Evolutionary conservation across 2,329 filamentous ascomycete species (phyloP).

Genomic region (Paramyrothecium sp.): DNA sequence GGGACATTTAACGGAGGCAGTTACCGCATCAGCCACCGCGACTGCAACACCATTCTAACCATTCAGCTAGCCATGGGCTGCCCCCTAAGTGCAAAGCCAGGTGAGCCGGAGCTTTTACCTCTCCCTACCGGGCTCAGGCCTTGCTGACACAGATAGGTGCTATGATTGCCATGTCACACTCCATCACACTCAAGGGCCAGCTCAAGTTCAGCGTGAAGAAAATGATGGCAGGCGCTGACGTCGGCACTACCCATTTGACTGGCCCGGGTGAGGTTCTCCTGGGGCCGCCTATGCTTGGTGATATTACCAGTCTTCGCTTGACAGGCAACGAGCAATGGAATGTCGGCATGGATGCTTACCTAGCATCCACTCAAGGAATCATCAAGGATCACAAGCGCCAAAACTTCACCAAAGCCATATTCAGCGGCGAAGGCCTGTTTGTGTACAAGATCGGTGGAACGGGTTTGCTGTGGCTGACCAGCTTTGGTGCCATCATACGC

Average conservation of each 20-base stretch:
- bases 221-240: constrained; percentile 77
- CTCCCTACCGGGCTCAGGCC: too few species aligned
- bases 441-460: constrained; percentile 81
- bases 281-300: constrained; percentile 76
- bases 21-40: constrained; percentile 88
- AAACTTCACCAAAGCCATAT: constrained; percentile 84
- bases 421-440: constrained; percentile 89
- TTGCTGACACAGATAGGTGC: constrained; percentile 48
- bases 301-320: constrained; percentile 78
- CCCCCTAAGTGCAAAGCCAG: constrained; percentile 77
- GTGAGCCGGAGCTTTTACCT: constrained; percentile 30
- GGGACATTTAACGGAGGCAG: constrained; percentile 97
- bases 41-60: constrained; percentile 86
- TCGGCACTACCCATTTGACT: constrained; percentile 76
- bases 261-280: constrained; percentile 89
- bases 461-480: constrained; percentile 85
- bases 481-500: constrained; percentile 90
- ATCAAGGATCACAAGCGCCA: constrained; percentile 86
- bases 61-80: constrained; percentile 88
- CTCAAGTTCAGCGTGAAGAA: constrained; percentile 91
- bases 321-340: constrained; percentile 74
- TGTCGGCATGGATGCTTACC: constrained; percentile 81
- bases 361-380: constrained; percentile 84
- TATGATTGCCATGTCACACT: constrained; percentile 95
- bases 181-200: constrained; percentile 77